Percentiles rank a stretch among this genome's conserved stretches.
Evolutionary conservation across 805 yeast species (phyloP).

Genomic region (Grigorovia jiainica): DNA sequence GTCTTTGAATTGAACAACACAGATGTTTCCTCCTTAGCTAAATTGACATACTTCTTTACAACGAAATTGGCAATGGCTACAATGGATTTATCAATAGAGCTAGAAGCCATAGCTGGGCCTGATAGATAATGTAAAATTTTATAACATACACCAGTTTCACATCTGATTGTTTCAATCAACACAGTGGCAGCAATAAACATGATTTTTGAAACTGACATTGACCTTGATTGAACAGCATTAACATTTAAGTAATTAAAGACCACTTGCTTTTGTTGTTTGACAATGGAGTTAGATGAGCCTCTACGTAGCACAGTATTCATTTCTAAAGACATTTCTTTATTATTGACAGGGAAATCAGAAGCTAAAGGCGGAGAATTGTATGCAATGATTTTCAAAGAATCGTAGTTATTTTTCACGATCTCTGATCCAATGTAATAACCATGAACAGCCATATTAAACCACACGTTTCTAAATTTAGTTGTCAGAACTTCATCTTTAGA

Average conservation of each 20-base stretch:
- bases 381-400: conserved; percentile 61
- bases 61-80: conserved; percentile 54
- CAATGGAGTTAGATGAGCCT: conserved; percentile 76
- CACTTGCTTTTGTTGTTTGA: conserved; percentile 62
- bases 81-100: conserved; percentile 60
- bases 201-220: conserved; percentile 61
- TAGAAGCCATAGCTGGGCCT: conserved; percentile 69
- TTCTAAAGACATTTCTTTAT: conserved; percentile 86
- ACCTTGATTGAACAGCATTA: conserved; percentile 43
- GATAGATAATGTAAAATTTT: conserved; percentile 69
- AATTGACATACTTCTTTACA: conserved; percentile 44
- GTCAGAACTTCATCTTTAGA: conserved; percentile 37
- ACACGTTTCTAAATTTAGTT: conserved; percentile 68
- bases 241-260: conserved; percentile 31
- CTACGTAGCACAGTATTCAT: conserved; percentile 83
- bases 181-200: conserved; percentile 82
- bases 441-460: conserved; percentile 91
- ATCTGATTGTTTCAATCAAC: conserved; percentile 70
- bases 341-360: conserved; percentile 66
- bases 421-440: conserved; percentile 64
- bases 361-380: conserved; percentile 82
- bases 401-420: conserved; percentile 38
- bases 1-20: conserved; percentile 46
- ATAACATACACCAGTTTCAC: conserved; percentile 72
- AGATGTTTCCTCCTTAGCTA: conserved; percentile 45